Conservation (phyloP, 192 early-diverging fungal genomes). For the Tieghemiomyces parasiticus region DNA sequence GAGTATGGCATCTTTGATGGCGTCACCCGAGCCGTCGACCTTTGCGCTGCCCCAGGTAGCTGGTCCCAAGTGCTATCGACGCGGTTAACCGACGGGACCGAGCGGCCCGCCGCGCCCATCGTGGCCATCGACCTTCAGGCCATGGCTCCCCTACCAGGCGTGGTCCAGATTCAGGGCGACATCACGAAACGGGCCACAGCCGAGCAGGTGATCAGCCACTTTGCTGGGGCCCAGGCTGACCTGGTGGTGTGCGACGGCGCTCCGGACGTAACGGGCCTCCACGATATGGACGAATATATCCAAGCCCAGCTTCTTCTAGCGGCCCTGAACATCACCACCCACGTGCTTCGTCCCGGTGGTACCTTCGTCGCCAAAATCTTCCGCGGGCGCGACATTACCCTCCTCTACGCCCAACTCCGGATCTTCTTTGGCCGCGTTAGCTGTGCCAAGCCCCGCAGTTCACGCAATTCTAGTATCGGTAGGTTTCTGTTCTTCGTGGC, state of each 20-base stretch:
- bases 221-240: conserved; percentile 79
- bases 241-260: conserved; percentile 94
- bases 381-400: conserved; percentile 81
- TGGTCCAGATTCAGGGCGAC: conserved; percentile 94
- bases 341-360: conserved; percentile 78
- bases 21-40: conserved; percentile 81
- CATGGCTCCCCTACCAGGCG: conserved; percentile 87
- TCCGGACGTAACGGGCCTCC: conserved; percentile 91
- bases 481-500: too few species aligned
- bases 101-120: conserved; percentile 44
- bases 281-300: conserved; percentile 99
- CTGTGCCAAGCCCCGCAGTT: conserved; percentile 84
- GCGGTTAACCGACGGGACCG: conserved; percentile 31
- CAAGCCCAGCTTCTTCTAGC: conserved; percentile 93
- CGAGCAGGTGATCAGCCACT: conserved; percentile 75
- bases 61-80: conserved; percentile 87
- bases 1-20: conserved; percentile 83
- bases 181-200: conserved; percentile 92
- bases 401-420: conserved; percentile 84
- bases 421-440: conserved; percentile 85
- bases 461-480: conserved; percentile 68
- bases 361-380: conserved; percentile 98
- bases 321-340: conserved; percentile 92
- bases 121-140: conserved; percentile 93
- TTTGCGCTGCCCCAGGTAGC: conserved; percentile 94